Conservation (phyloP, 441 rosid genomes). For the Gossypium aridum region DNA sequence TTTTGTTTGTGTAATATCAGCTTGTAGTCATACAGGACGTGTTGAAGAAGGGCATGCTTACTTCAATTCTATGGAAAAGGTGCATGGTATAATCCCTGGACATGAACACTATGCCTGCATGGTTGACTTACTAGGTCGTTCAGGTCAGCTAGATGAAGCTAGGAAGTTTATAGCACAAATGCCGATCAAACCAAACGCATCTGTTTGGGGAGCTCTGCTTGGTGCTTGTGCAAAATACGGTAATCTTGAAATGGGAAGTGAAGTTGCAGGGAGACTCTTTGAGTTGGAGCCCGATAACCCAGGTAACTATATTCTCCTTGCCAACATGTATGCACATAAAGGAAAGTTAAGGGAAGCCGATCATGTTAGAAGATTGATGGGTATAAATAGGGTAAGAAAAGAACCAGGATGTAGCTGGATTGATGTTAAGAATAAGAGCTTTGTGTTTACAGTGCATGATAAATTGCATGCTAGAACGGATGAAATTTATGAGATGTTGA, state of each 20-base stretch:
- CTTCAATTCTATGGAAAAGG: slow-evolving; percentile 28
- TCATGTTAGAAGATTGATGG: slow-evolving; percentile 37
- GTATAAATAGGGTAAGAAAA: slow-evolving; percentile 24
- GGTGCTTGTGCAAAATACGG: slow-evolving; percentile 30
- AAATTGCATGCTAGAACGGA: slow-evolving; percentile 23
- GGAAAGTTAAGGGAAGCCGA: slow-evolving; percentile 34
- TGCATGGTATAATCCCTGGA: slow-evolving; percentile 26
- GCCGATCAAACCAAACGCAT: slow-evolving; percentile 29
- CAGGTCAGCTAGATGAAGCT: slow-evolving; percentile 32
- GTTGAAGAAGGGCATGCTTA: slow-evolving; percentile 28
- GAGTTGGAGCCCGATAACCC: slow-evolving; percentile 41
- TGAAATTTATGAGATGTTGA: slow-evolving; percentile 29
- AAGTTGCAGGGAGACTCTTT: slow-evolving; percentile 31
- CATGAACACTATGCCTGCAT: slow-evolving; percentile 39
- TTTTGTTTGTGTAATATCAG: slow-evolving; percentile 31
- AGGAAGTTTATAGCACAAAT: slow-evolving; percentile 28
- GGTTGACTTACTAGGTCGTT: slow-evolving; percentile 40
- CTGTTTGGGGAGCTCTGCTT: slow-evolving; percentile 35
- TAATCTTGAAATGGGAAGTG: slow-evolving; percentile 33
- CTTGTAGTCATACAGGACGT: slow-evolving; percentile 35
- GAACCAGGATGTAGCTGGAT: slow-evolving; percentile 41
- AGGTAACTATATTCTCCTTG: slow-evolving; percentile 34
- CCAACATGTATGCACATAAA: slow-evolving; percentile 28
- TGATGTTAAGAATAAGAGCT: slow-evolving; percentile 21
- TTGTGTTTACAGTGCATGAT: slow-evolving; percentile 30